Conservation (phyloP, 2,329 filamentous ascomycete genomes). For the Clarireedia monteithiana region DNA sequence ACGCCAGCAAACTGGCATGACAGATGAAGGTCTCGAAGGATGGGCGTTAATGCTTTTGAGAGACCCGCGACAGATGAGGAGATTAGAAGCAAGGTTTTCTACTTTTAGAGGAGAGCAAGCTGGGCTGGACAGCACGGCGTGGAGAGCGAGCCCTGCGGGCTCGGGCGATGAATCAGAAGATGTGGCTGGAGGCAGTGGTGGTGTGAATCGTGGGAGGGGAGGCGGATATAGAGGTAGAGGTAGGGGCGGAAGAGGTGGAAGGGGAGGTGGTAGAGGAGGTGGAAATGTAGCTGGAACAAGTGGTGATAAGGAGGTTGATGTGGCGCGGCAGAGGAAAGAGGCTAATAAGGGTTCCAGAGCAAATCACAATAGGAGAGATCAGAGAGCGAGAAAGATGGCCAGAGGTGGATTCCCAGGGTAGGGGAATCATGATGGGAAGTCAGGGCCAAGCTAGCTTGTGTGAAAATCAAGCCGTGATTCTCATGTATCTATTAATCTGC, state of each 20-base stretch:
- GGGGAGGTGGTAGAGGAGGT: slow-evolving; percentile 45
- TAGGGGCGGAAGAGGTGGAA: slow-evolving; percentile 37
- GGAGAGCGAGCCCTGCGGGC: slow-evolving; percentile 45
- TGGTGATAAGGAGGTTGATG: slow-evolving; percentile 64
- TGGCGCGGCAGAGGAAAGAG: slow-evolving; percentile 69
- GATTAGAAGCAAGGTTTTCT: slow-evolving; percentile 63
- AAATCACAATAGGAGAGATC: slow-evolving; percentile 79
- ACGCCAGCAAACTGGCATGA: slow-evolving; percentile 74
- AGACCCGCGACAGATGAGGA: slow-evolving; percentile 59
- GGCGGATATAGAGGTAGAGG: slow-evolving; percentile 40
- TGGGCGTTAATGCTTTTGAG: slow-evolving; percentile 83
- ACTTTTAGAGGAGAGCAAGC: slow-evolving; percentile 59
- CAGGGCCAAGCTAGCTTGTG: too few species aligned
- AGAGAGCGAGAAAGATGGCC: slow-evolving; percentile 57
- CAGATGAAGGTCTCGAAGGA: slow-evolving; percentile 88
- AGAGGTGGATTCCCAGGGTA: slow-evolving; percentile 38
- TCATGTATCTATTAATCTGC: too few species aligned
- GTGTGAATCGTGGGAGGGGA: slow-evolving; percentile 32
- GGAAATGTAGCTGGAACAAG: slow-evolving; percentile 57
- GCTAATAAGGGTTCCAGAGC: slow-evolving; percentile 73
- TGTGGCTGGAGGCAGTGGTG: slow-evolving; percentile 33
- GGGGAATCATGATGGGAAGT: not conserved
- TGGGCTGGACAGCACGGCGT: slow-evolving; percentile 58
- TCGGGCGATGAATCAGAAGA: slow-evolving; percentile 52
- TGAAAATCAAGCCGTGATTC: too few species aligned